phyloP scores from a whole-genome alignment of 2,329 filamentous ascomycete species.

The Aureobasidium sp. region DNA sequence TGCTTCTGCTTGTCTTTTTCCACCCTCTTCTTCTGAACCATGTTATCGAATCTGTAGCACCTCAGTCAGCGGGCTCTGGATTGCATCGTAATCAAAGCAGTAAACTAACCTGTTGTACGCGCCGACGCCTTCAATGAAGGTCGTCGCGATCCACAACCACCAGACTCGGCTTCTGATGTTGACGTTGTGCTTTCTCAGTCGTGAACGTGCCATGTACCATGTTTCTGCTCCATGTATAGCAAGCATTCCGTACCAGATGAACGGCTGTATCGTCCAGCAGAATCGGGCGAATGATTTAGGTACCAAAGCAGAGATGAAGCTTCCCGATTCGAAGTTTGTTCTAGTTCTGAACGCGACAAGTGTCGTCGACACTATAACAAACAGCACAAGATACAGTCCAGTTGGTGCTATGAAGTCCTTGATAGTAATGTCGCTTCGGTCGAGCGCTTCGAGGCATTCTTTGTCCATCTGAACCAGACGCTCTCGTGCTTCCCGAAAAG shows the following conservation, averaged over 20 bases:
- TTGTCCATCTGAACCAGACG: constrained; percentile 68
- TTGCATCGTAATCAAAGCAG: neutral
- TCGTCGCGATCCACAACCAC: constrained; percentile 48
- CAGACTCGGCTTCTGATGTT: constrained; percentile 42
- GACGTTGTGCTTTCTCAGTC: constrained; percentile 47
- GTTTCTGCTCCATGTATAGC: constrained; percentile 60
- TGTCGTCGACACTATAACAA: constrained; percentile 50
- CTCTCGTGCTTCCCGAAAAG: constrained; percentile 59
- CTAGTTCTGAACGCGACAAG: constrained; percentile 46
- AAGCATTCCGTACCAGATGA: constrained; percentile 54
- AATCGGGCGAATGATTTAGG: constrained; percentile 53
- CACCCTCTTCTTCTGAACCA: constrained; percentile 36
- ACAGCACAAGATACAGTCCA: constrained; percentile 48
- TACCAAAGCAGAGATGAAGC: constrained; percentile 31
- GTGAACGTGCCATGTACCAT: constrained; percentile 38
- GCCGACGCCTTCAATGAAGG: constrained; percentile 48
- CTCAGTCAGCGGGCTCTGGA: neutral
- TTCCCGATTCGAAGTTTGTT: constrained; percentile 47
- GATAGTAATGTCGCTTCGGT: constrained; percentile 51
- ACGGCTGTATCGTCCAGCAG: constrained; percentile 53
- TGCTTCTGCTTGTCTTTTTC: constrained; percentile 36
- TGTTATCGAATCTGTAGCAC: constrained; percentile 31
- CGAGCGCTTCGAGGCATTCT: constrained; percentile 53
- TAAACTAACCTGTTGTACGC: constrained; percentile 35
- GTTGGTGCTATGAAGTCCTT: constrained; percentile 46